Conservation (phyloP, 495 filamentous ascomycete genomes). For the Letharia columbiana region DNA sequence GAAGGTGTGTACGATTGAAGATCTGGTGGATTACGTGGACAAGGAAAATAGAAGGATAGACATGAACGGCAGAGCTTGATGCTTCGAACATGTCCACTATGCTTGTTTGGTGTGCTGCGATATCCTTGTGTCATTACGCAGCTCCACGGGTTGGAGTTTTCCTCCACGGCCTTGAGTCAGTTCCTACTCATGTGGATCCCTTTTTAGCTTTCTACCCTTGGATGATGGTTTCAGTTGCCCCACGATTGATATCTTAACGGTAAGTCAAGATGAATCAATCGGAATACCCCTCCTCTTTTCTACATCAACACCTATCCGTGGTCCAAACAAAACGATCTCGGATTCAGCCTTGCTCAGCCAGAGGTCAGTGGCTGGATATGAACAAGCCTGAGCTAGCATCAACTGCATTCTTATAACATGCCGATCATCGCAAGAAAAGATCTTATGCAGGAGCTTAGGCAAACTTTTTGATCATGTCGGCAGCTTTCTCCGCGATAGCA, state of each 20-base stretch:
- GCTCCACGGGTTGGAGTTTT: background rate
- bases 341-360: background rate
- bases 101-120: background rate
- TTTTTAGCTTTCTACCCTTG: background rate
- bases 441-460: background rate
- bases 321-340: background rate
- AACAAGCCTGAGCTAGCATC: background rate
- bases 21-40: slow-evolving; percentile 62
- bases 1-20: slow-evolving; percentile 92
- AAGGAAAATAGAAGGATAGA: slow-evolving; percentile 1
- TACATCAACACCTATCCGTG: no score
- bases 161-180: background rate
- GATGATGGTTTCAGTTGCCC: background rate
- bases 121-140: background rate
- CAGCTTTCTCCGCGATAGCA: slow-evolving; percentile 43
- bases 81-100: background rate
- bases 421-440: background rate
- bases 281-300: background rate
- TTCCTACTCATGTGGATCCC: background rate
- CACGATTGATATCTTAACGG: background rate
- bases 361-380: background rate
- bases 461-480: slow-evolving; percentile 40
- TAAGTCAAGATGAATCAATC: background rate
- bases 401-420: background rate
- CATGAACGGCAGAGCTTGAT: slow-evolving; percentile 1